Percentiles rank a stretch among this genome's conserved stretches.
Evolutionary conservation across 768 basidiomycete species (phyloP).

Genomic region (Mycena olivaceomarginata): DNA sequence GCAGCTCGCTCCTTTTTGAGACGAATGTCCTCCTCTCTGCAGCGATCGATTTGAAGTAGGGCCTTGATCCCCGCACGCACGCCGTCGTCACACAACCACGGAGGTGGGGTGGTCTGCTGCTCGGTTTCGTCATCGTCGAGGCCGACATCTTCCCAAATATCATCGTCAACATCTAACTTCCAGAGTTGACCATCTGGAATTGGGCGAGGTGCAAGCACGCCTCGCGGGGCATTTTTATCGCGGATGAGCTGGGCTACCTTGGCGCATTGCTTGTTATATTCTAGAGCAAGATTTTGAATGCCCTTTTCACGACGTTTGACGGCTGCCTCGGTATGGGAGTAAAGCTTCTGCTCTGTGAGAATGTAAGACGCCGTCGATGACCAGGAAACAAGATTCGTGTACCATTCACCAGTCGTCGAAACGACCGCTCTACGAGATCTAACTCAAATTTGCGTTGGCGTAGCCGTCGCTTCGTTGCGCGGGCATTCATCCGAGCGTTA

Average conservation of each 20-base stretch:
- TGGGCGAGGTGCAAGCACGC: background rate
- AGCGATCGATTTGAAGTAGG: slow-evolving; percentile 29
- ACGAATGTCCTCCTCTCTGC: slow-evolving; percentile 34
- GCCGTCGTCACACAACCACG: slow-evolving; percentile 28
- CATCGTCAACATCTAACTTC: background rate
- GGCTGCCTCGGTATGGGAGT: slow-evolving; percentile 1
- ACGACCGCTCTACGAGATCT: slow-evolving; percentile 3
- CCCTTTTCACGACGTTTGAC: slow-evolving; percentile 5
- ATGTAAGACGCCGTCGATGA: background rate
- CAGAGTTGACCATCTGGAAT: background rate
- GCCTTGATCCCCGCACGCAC: slow-evolving; percentile 31
- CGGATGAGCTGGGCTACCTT: slow-evolving; percentile 4
- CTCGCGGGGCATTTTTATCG: slow-evolving; percentile 9
- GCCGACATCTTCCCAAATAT: background rate
- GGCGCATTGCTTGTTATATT: slow-evolving; percentile 7
- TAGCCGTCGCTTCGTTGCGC: background rate
- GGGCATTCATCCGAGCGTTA: slow-evolving; percentile 4
- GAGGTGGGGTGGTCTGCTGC: slow-evolving; percentile 20
- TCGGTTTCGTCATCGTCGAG: background rate
- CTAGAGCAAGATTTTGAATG: background rate
- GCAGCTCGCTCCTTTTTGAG: slow-evolving; percentile 13
- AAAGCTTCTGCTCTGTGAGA: slow-evolving; percentile 9
- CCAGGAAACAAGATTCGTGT: background rate
- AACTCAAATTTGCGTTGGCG: slow-evolving; percentile 9
- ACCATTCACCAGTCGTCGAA: slow-evolving; percentile 1